Evolutionary conservation across 306 rosid species (phyloP).

Genomic region (Hippophae tibetana): DNA sequence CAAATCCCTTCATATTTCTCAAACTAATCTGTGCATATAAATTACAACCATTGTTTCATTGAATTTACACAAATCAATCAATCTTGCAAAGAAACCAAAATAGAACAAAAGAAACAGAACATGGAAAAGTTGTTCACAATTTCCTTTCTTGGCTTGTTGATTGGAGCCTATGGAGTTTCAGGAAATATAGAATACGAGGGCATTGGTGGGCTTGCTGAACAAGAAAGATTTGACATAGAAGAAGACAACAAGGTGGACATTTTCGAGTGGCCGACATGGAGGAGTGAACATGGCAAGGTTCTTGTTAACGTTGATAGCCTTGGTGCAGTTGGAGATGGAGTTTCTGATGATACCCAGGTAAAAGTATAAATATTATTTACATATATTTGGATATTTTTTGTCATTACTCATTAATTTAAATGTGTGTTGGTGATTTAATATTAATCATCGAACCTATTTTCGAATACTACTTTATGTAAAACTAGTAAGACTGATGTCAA

Average conservation of each 20-base stretch:
- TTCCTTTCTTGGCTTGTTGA: conserved; percentile 43
- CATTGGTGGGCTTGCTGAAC: conserved; percentile 42
- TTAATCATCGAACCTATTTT: background rate
- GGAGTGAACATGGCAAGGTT: conserved; percentile 67
- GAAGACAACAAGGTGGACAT: conserved; percentile 42
- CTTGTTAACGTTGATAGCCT: conserved; percentile 91
- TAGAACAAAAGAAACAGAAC: conserved; percentile 7
- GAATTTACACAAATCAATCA: conserved; percentile 52
- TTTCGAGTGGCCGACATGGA: conserved; percentile 60
- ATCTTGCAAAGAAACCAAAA: conserved; percentile 30
- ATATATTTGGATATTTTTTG: background rate
- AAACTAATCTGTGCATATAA: conserved; percentile 56
- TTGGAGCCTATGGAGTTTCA: conserved; percentile 52
- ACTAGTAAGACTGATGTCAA: background rate
- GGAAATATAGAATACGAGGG: conserved; percentile 35
- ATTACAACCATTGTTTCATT: conserved; percentile 50
- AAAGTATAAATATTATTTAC: background rate
- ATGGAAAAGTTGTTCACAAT: conserved; percentile 56
- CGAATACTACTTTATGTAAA: background rate
- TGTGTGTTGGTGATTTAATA: conserved; percentile 1
- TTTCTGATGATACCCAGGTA: conserved; percentile 82
- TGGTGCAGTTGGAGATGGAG: conserved; percentile 76
- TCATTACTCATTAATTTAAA: background rate
- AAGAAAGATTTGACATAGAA: conserved; percentile 40
- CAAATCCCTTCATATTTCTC: conserved; percentile 48